Conservation (phyloP, 139 green algal species). For the Diplosphaera chodatii region DNA sequence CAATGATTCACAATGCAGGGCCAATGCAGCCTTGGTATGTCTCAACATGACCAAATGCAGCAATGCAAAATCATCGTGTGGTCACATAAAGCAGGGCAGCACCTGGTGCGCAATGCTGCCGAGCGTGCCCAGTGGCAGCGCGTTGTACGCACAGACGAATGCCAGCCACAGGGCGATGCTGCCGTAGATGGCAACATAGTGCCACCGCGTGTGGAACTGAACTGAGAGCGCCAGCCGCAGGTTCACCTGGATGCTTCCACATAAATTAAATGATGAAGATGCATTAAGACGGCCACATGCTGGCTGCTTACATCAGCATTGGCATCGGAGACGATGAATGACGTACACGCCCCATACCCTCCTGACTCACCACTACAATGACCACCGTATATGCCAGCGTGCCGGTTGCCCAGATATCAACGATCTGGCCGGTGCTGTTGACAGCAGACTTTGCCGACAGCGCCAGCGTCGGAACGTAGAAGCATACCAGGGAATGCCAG, state of each 20-base stretch:
- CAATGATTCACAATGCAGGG: no score
- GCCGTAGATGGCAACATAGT: slow-evolving; percentile 26
- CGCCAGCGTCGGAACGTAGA: slow-evolving; percentile 7
- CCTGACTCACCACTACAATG: slow-evolving; percentile 17
- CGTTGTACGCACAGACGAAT: slow-evolving; percentile 31
- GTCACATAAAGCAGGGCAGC: no score
- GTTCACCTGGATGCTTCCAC: no score
- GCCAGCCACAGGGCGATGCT: slow-evolving; percentile 32
- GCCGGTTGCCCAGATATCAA: slow-evolving; percentile 31
- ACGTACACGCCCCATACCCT: no score
- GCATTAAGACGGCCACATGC: no score
- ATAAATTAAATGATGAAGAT: no score
- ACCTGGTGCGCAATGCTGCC: neutral
- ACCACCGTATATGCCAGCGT: slow-evolving; percentile 36
- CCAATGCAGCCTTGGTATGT: no score
- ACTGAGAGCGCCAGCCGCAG: slow-evolving; percentile 29
- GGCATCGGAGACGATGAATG: no score
- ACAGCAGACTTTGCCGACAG: slow-evolving; percentile 1
- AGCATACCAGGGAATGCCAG: slow-evolving; percentile 15
- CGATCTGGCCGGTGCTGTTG: slow-evolving; percentile 14
- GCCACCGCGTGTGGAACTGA: slow-evolving; percentile 31
- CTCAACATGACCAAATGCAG: no score
- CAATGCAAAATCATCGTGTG: no score
- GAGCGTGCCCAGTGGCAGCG: slow-evolving; percentile 11
- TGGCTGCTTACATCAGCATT: no score